Evolutionary conservation across 371 early-diverging fungal genomes (phyloP), one percentile per base, ranked within the genome.

Genomic region (Lichtheimia ornata): DNA sequence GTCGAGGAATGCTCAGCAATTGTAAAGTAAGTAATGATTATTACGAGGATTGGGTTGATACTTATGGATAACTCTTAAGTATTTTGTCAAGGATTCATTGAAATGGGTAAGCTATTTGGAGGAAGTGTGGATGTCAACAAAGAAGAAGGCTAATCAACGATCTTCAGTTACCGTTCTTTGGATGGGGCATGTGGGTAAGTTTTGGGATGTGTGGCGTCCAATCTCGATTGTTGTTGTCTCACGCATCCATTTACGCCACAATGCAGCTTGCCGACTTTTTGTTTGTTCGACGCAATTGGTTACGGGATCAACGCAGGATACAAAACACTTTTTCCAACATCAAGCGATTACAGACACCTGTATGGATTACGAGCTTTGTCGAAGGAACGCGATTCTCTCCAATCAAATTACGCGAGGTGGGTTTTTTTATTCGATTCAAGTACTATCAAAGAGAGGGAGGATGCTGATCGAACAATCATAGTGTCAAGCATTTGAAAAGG

Each of bases 11-110:
- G 90, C 57, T 90, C 28, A 69, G 79, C 30, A 83, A 90, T 60
- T 83, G 85, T 67, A 87, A 86, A 75, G 87, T 84, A 78, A 50
- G 53, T 40, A n/a, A n/a, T n/a, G n/a, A 43, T 59, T 11, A 17
- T 51, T 13, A 47, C 3, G 6, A 9, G 17, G 42, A 35, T 58
- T 42, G 25, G 40, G 1, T 18, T 20, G 22, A 57, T 52, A 22
- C 30, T 25, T 35, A 24, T 5, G 25, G 27, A 5, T 24, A 18
- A 28, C 50, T 22, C 2, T 18, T 18, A 64, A 90, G 85, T 91
- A 90, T 70, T 91, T 91, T 81, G 84, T 86, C 20, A 91, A 91
- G 64, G 88, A 89, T 65, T 84, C 84, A 2, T 45, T 90, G 20
- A 88, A 90, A 83, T 88, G 78, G 71, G 87, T 86, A 76, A 71